Base-by-base conservation (phyloP, 306 rosid genomes). In the Acmispon strigosus region DNA sequence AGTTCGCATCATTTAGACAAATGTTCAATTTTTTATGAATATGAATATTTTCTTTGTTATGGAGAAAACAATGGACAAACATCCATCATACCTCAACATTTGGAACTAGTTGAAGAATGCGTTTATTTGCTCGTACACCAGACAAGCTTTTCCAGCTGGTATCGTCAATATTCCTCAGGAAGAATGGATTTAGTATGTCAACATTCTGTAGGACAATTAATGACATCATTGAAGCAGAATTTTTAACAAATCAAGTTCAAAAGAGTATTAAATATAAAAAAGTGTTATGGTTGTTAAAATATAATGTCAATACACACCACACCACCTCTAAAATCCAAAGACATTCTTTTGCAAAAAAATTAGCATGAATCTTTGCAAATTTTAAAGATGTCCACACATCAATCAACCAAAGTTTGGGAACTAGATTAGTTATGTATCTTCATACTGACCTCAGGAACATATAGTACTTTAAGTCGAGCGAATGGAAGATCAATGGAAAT, bases 71-170 rank as follows among this genome's bases (percentile, higher is more conserved):
- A 70, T 71, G 47, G 19, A 58, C 15, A n/a, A 18, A 11, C 52
- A 51, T 72, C 72, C 50, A 60, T 53, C 63, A 66, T 76, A 83
- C 87, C 87, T 79, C 77, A 47, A 76, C 63, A 63, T 76, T 73
- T 12, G 84, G 87, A 49, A 83, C 64, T 56, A 83, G 80, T 54
- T 83, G 84, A 47, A 80, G 78, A 49, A 83, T 80, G 57, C 72
- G 49, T 48, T 68, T 76, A 59, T 83, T 83, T 67, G 82, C 87
- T 34, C 82, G 80, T 37, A 83, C 82, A 0, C 87, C 87, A 11
- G 87, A 83, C 82, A 83, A 73, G 66, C 87, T 83, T 76, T 69
- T 83, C 87, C 84, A 83, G 71, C 87, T 83, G 16, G 82, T 80
- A 1, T 73, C 80, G 39, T 83, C 82, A 56, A 83, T 80, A 52